Evolutionary conservation across 495 filamentous ascomycete species (phyloP).

Genomic region (Geoglossum glabrum): DNA sequence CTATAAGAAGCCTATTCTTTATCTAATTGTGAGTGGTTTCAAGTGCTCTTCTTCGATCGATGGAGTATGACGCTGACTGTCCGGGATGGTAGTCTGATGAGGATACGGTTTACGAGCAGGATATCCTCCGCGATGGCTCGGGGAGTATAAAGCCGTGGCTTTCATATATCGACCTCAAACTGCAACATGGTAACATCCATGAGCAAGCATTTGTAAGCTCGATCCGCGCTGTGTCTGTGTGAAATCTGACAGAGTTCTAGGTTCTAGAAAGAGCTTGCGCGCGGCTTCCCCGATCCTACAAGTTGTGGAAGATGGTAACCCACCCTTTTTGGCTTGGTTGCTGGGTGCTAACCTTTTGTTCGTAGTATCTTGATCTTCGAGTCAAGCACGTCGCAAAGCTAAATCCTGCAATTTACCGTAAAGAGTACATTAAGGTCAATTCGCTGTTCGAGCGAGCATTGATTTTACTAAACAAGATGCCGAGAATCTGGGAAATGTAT

Average conservation of each 20-base stretch:
- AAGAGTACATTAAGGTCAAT: constrained; percentile 86
- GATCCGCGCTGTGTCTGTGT: not conserved
- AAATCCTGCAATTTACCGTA: constrained; percentile 61
- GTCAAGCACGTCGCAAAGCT: constrained; percentile 63
- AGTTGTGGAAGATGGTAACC: constrained; percentile 89
- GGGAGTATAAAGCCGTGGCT: constrained; percentile 90
- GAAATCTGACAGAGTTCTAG: constrained; percentile 11
- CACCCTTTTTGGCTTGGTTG: not conserved
- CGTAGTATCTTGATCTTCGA: constrained; percentile 70
- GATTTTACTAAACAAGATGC: constrained; percentile 97
- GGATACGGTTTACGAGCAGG: constrained; percentile 90
- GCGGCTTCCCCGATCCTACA: constrained; percentile 84
- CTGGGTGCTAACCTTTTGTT: not conserved
- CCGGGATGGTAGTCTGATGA: constrained; percentile 42
- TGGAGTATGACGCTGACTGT: constrained; percentile 6
- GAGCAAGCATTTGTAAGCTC: constrained; percentile 61
- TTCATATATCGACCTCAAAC: constrained; percentile 81
- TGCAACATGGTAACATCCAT: constrained; percentile 64
- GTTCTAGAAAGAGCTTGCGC: constrained; percentile 74
- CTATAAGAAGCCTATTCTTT: constrained; percentile 38
- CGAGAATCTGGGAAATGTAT: constrained; percentile 96
- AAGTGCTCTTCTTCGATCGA: not conserved
- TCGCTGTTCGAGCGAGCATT: constrained; percentile 85
- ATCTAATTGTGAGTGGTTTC: constrained; percentile 47
- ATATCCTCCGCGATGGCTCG: constrained; percentile 58